Evolutionary conservation across 192 early-diverging fungal genomes (phyloP), one percentile per base, ranked within the genome.

Genomic region (Coemansia sp.): DNA sequence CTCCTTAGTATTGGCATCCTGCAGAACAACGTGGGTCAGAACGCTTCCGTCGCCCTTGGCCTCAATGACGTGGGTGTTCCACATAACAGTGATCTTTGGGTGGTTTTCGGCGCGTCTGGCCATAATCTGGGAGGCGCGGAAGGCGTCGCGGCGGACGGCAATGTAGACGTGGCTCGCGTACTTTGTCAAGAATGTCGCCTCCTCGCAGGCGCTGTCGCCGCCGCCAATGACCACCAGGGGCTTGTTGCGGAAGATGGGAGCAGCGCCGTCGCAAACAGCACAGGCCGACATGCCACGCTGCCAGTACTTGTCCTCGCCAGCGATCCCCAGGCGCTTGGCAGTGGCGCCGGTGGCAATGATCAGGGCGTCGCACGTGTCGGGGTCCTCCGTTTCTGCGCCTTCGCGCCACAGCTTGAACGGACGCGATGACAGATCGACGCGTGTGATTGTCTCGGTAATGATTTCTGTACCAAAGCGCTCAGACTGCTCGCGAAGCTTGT

Each of bases 271-370:
- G 85, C 97, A 99, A 50, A 99, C 97, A 61, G 97, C 97, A 73
- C 97, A 99, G 7, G 97, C 97, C 64, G 94, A 96, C 84, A 99
- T 99, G 71, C 97, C 97, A n/a, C 91, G 91, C 82, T 99, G 95
- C 97, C 97, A 98, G 88, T 93, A 96, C 20, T 66, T 84, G 50
- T 97, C 96, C 75, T 98, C 96, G 65, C 96, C 96, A 39, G 88
- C 86, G 65, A 98, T 92, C 79, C 87, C 20, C 82, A 96, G 87
- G 62, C 97, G 88, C 86, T 94, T 97, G 63, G 97, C 97, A n/a
- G 95, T 97, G 18, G 97, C 96, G 67, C 97, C 97, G n/a, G 97
- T 99, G 58, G 97, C 95, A 55, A 98, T 90, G 57, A 98, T 91
- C 55, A 99, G 77, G 22, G 94, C 80, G 75, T 95, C 91, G 40